phyloP scores from a whole-genome alignment of 768 basidiomycete species.

The Boletus rufocinnamomeus region DNA sequence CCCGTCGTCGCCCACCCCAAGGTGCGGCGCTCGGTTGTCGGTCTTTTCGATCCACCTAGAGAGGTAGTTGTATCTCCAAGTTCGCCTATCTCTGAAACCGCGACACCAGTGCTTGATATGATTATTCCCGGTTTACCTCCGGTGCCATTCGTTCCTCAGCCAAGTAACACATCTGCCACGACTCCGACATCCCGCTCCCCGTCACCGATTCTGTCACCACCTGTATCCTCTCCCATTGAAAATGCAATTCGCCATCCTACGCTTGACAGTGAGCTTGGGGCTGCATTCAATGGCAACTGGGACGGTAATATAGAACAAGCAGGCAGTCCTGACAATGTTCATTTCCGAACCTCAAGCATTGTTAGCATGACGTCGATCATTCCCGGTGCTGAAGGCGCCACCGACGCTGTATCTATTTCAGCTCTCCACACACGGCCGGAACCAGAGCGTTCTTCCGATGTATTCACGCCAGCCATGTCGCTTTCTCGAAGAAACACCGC shows the following conservation, averaged over 20 bases:
- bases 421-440: not conserved
- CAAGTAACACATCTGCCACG: slow-evolving; percentile 26
- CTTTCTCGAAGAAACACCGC: slow-evolving; percentile 11
- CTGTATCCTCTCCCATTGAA: slow-evolving; percentile 9
- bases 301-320: slow-evolving; percentile 4
- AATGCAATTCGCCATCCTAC: slow-evolving; percentile 33
- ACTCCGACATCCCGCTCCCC: slow-evolving; percentile 19
- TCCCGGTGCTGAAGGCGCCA: slow-evolving; percentile 29
- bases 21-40: slow-evolving; percentile 57
- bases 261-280: slow-evolving; percentile 61
- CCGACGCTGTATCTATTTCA: slow-evolving; percentile 5
- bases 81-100: slow-evolving; percentile 16
- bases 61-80: slow-evolving; percentile 10
- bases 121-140: slow-evolving; percentile 38
- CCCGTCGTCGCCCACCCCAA: slow-evolving; percentile 31
- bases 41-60: slow-evolving; percentile 52
- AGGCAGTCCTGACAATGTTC: slow-evolving; percentile 40
- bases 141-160: slow-evolving; percentile 37
- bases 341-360: slow-evolving; percentile 56
- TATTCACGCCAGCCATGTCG: slow-evolving; percentile 2
- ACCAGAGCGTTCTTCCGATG: not conserved
- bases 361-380: slow-evolving; percentile 46
- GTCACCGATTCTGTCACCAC: slow-evolving; percentile 20
- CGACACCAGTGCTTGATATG: slow-evolving; percentile 30
- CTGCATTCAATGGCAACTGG: slow-evolving; percentile 42